Conservation (phyloP, 2,329 filamentous ascomycete genomes). For the Geosmithia morbida region DNA sequence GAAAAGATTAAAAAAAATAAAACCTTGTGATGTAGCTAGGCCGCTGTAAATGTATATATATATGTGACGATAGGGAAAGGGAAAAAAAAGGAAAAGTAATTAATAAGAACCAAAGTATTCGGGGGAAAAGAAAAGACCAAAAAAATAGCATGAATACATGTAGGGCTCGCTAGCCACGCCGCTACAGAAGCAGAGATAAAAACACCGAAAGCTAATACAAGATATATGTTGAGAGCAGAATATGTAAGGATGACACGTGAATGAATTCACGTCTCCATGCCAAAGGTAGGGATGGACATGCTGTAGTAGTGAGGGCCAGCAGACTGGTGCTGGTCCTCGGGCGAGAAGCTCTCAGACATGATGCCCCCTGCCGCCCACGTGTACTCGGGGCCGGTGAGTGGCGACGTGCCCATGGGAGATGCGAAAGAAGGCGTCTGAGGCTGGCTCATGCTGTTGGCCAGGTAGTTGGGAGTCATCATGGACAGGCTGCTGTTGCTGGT, state of each 20-base stretch:
- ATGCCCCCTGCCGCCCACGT: slow-evolving; percentile 36
- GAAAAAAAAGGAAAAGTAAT: too few relatives aligned
- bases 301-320: slow-evolving; percentile 14
- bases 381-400: slow-evolving; percentile 29
- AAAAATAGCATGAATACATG: too few relatives aligned
- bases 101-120: too few relatives aligned
- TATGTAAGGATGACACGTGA: too few relatives aligned
- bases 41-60: too few relatives aligned
- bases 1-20: too few relatives aligned
- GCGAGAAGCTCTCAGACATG: slow-evolving; percentile 16
- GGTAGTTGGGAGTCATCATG: slow-evolving; percentile 21
- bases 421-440: slow-evolving; percentile 33
- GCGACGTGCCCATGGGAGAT: slow-evolving; percentile 25
- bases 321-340: slow-evolving; percentile 10
- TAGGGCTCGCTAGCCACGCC: too few relatives aligned
- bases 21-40: too few relatives aligned
- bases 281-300: slow-evolving; percentile 16
- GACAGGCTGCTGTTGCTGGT: neutral
- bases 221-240: neutral
- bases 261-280: neutral
- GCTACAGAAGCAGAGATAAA: too few relatives aligned
- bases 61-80: too few relatives aligned
- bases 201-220: neutral
- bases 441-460: slow-evolving; percentile 27
- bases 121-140: too few relatives aligned